These are phyloP conservation scores for Penicillium chermesinum DNA, from an alignment of 495 filamentous ascomycete genomes.

Conservation along the genomic window DNA sequence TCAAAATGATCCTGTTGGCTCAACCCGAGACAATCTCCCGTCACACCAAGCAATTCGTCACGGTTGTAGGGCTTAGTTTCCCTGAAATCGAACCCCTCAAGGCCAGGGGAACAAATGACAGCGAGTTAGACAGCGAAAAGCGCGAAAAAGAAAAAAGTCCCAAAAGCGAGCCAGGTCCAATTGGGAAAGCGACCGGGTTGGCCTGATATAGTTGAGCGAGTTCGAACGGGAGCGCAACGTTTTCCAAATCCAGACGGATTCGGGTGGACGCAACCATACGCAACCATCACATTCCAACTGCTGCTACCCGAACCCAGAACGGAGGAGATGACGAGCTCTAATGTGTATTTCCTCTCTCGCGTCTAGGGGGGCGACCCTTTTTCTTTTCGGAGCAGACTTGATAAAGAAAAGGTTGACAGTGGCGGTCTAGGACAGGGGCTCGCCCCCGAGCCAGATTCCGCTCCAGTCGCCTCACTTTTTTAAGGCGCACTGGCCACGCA, in stretches of 20 bases:
- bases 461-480: background rate
- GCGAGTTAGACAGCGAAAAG: no score
- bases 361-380: no score
- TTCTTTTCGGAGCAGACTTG: background rate
- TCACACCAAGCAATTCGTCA: no score
- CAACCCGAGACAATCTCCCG: background rate
- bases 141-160: constrained; percentile 10
- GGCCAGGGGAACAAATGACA: no score
- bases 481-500: background rate
- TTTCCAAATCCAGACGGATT: constrained; percentile 23
- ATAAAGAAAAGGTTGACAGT: background rate
- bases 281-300: constrained; percentile 19
- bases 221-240: constrained; percentile 9
- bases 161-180: constrained; percentile 10
- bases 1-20: background rate
- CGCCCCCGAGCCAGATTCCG: background rate
- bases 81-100: no score
- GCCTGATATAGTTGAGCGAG: constrained; percentile 19
- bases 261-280: constrained; percentile 22
- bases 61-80: background rate
- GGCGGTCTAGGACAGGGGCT: background rate
- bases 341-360: background rate
- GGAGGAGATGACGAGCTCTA: constrained; percentile 1
- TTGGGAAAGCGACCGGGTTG: constrained; percentile 26
- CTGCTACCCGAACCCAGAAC: constrained; percentile 19